Conservation (phyloP, 2,329 filamentous ascomycete genomes). For the Fusarium napiforme region DNA sequence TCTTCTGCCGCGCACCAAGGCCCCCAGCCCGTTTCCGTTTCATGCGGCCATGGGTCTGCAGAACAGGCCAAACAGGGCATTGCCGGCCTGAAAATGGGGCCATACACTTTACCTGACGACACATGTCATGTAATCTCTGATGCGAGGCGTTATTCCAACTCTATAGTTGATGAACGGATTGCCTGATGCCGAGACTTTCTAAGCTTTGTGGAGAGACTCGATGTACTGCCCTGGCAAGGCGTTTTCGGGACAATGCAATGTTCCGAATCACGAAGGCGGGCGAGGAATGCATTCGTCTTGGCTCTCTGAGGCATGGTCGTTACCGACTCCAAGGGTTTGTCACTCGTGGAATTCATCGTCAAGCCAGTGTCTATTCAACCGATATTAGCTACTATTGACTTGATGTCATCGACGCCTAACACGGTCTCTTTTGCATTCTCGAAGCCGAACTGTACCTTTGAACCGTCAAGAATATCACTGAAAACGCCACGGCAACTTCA, state of each 20-base stretch:
- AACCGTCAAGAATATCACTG: background rate
- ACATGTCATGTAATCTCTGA: background rate
- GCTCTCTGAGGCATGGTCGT: background rate
- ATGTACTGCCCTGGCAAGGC: background rate
- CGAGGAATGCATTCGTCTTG: conserved; percentile 11
- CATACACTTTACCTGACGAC: conserved; percentile 4
- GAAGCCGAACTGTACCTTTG: background rate
- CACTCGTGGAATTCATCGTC: background rate
- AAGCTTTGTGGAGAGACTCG: background rate
- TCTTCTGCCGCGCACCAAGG: conserved; percentile 33
- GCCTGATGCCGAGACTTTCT: background rate
- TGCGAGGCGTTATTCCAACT: conserved; percentile 10
- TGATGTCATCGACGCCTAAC: background rate
- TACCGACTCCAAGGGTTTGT: background rate
- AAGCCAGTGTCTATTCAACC: background rate
- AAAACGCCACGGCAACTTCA: background rate
- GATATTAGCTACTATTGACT: background rate
- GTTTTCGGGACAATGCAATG: background rate
- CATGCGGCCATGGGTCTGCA: conserved; percentile 15
- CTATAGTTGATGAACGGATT: background rate
- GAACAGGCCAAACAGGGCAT: conserved; percentile 7
- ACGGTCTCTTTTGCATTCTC: conserved; percentile 6
- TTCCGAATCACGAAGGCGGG: background rate
- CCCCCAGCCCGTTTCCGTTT: conserved; percentile 11
- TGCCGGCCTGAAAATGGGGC: conserved; percentile 16